Evolutionary conservation across 1,284 basidiomycete genomes (phyloP).

Genomic region (Ustilago nuda): DNA sequence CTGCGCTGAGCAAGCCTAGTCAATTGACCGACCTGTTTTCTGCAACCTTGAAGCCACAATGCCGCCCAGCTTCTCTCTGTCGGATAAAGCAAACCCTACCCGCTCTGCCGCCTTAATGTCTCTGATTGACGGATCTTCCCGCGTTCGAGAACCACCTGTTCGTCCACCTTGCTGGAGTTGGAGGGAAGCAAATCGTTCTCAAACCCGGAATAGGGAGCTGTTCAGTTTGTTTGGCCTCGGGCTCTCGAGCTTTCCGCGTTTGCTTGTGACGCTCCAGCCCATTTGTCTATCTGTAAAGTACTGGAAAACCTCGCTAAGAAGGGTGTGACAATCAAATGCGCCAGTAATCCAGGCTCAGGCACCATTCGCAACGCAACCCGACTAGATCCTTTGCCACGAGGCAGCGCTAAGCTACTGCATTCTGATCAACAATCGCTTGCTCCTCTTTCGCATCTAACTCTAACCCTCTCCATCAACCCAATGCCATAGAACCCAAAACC

Average conservation of each 20-base stretch:
- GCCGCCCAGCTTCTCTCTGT: background rate
- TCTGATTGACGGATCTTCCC: conserved; percentile 2
- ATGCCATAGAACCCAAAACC: background rate
- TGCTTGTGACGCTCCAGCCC: background rate
- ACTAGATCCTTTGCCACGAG: background rate
- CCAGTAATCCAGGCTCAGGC: background rate
- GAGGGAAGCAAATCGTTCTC: no score
- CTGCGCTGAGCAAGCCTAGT: background rate
- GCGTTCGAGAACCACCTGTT: conserved; percentile 2
- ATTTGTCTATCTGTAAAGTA: background rate
- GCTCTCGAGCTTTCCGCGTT: background rate
- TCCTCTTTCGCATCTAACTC: background rate
- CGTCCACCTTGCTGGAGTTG: background rate
- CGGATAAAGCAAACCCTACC: conserved; percentile 1
- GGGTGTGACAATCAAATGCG: background rate
- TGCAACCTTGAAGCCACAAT: background rate
- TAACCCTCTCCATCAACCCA: background rate
- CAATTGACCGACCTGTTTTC: conserved; percentile 3
- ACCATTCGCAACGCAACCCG: background rate
- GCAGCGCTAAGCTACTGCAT: background rate
- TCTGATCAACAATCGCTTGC: background rate
- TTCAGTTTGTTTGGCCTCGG: background rate
- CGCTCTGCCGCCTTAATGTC: background rate
- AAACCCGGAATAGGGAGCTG: background rate
- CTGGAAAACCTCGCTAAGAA: background rate